Evolutionary conservation across 192 early-diverging fungal genomes (phyloP).

Genomic region (Podila epicladia): DNA sequence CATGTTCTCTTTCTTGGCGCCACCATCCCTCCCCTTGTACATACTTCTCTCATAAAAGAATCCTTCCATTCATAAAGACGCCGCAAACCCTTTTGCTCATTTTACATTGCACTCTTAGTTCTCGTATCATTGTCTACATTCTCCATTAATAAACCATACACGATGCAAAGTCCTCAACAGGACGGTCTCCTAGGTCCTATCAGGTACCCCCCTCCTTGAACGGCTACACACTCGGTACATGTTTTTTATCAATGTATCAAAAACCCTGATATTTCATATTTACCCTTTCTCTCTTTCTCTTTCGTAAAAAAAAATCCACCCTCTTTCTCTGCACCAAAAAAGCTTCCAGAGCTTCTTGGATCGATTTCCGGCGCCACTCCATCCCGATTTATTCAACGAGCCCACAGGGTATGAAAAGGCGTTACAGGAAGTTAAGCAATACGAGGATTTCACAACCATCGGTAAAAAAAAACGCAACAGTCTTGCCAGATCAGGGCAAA

Average conservation of each 20-base stretch:
- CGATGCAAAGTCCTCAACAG: conserved; percentile 22
- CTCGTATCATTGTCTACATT: background rate
- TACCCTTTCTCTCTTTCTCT: no score
- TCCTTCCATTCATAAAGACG: conserved; percentile 4
- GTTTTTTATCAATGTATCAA: background rate
- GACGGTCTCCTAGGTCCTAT: conserved; percentile 35
- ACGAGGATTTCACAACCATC: conserved; percentile 77
- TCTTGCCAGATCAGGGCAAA: background rate
- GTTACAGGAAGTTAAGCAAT: conserved; percentile 61
- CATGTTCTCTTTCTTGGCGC: background rate
- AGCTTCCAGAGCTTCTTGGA: conserved; percentile 49
- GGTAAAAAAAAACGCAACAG: conserved; percentile 38
- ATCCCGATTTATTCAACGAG: conserved; percentile 48
- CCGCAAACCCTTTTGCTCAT: background rate
- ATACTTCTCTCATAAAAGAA: background rate
- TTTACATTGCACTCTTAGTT: background rate
- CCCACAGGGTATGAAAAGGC: conserved; percentile 59
- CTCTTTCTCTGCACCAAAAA: background rate
- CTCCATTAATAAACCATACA: background rate
- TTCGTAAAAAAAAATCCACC: background rate
- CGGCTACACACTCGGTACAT: no score
- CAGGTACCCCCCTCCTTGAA: conserved; percentile 11
- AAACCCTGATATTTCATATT: background rate
- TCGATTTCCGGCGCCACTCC: conserved; percentile 39
- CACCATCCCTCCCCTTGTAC: conserved; percentile 1